These are phyloP conservation scores for Diaporthe sp. DNA, from an alignment of 2,329 filamentous ascomycete genomes.

Conservation along the genomic window DNA sequence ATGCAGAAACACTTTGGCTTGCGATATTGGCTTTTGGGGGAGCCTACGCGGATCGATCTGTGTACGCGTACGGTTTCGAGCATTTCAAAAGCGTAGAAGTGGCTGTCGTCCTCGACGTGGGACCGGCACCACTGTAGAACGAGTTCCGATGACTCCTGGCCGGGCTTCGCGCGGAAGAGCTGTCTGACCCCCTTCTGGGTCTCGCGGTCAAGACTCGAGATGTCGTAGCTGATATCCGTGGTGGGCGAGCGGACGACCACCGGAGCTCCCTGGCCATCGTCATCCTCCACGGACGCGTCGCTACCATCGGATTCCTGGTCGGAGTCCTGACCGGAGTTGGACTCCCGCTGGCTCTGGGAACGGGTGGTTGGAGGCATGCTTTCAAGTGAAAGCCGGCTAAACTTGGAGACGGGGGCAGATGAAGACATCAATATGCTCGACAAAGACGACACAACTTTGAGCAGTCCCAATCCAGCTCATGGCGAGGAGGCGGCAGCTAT, in stretches of 20 bases:
- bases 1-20: slow-evolving; percentile 63
- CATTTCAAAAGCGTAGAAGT: slow-evolving; percentile 69
- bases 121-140: slow-evolving; percentile 64
- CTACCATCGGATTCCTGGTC: slow-evolving; percentile 44
- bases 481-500: slow-evolving; percentile 16
- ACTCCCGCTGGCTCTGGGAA: slow-evolving; percentile 48
- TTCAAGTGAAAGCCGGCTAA: slow-evolving; percentile 59
- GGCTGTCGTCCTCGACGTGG: slow-evolving; percentile 51
- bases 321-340: slow-evolving; percentile 37
- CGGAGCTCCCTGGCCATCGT: slow-evolving; percentile 45
- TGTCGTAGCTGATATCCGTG: slow-evolving; percentile 55
- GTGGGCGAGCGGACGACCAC: slow-evolving; percentile 50
- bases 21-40: slow-evolving; percentile 55
- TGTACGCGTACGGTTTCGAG: slow-evolving; percentile 63
- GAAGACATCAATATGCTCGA: slow-evolving; percentile 40
- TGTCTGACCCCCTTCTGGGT: slow-evolving; percentile 58
- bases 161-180: slow-evolving; percentile 53
- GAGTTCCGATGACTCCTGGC: slow-evolving; percentile 61
- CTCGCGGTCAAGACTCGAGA: slow-evolving; percentile 55
- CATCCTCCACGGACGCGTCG: slow-evolving; percentile 43
- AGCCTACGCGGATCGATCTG: slow-evolving; percentile 64
- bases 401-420: slow-evolving; percentile 54
- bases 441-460: neutral
- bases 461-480: neutral
- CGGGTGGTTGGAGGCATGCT: slow-evolving; percentile 55